phyloP scores from a whole-genome alignment of 2,329 filamentous ascomycete genomes.

The Cladosporium sp. region DNA sequence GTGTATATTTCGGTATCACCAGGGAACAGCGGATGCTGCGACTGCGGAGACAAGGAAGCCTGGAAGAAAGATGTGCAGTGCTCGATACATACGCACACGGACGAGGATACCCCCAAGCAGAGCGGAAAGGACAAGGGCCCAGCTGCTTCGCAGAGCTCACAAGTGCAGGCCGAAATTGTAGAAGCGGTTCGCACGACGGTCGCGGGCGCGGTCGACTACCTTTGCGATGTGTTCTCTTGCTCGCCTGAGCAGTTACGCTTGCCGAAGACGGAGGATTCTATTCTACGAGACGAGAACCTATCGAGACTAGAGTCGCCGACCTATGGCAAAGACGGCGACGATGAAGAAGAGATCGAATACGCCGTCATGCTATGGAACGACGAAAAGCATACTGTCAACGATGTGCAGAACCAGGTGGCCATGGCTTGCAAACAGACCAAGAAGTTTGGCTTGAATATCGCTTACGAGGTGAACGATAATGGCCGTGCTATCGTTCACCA shows the following conservation, averaged over 20 bases:
- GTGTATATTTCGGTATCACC: slow-evolving; percentile 85
- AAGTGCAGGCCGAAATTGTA: slow-evolving; percentile 72
- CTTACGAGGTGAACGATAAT: slow-evolving; percentile 85
- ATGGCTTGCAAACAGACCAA: slow-evolving; percentile 77
- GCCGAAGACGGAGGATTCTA: slow-evolving; percentile 78
- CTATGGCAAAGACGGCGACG: slow-evolving; percentile 14
- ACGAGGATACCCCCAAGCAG: slow-evolving; percentile 36
- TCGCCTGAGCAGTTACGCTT: slow-evolving; percentile 92
- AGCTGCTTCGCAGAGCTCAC: slow-evolving; percentile 23
- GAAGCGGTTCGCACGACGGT: slow-evolving; percentile 83
- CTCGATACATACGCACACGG: slow-evolving; percentile 75
- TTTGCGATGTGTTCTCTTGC: slow-evolving; percentile 97
- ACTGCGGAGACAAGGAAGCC: slow-evolving; percentile 93
- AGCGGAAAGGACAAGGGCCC: slow-evolving; percentile 58
- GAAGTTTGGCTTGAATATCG: slow-evolving; percentile 70
- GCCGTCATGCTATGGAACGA: slow-evolving; percentile 94
- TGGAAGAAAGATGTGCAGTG: slow-evolving; percentile 88
- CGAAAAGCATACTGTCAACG: slow-evolving; percentile 93
- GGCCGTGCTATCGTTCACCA: slow-evolving; percentile 85
- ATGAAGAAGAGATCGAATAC: slow-evolving; percentile 64
- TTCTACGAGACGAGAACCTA: slow-evolving; percentile 75
- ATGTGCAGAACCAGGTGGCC: slow-evolving; percentile 87
- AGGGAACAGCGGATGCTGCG: slow-evolving; percentile 93
- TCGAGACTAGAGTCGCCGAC: slow-evolving; percentile 68
- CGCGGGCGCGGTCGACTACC: slow-evolving; percentile 82